Evolutionary conservation across 2,329 filamentous ascomycete species (phyloP).

Genomic region (Fusarium verrucosum): DNA sequence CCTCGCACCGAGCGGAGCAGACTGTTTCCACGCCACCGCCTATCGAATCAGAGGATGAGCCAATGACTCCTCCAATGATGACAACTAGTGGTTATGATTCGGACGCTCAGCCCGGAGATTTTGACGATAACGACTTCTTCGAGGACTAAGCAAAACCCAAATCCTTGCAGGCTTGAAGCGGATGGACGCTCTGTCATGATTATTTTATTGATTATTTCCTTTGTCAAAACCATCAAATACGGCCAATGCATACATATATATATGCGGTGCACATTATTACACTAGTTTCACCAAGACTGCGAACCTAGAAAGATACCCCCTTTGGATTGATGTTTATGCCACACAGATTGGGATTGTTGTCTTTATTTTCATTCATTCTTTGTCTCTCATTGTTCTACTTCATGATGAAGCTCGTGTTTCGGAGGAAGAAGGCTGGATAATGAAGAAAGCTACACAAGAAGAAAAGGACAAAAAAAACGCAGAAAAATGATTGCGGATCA

Average conservation of each 20-base stretch:
- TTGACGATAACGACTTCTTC: conserved; percentile 69
- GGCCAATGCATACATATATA: conserved; percentile 34
- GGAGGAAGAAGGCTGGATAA: conserved; percentile 3
- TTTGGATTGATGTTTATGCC: conserved; percentile 48
- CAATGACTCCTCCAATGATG: conserved; percentile 71
- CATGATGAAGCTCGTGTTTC: conserved; percentile 9
- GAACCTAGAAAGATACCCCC: conserved; percentile 55
- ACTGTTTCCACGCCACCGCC: conserved; percentile 50
- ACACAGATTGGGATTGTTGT: conserved; percentile 42
- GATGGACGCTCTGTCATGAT: conserved; percentile 14
- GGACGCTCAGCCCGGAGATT: conserved; percentile 67
- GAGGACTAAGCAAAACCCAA: conserved; percentile 50
- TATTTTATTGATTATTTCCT: conserved; percentile 37
- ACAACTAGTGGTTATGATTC: conserved; percentile 66
- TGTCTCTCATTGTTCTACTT: conserved; percentile 23
- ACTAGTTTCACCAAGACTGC: conserved; percentile 47
- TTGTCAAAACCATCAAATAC: conserved; percentile 43
- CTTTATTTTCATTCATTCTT: conserved; percentile 15
- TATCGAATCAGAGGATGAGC: conserved; percentile 51
- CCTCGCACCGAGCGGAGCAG: conserved; percentile 41
- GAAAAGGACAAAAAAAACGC: conserved; percentile 7
- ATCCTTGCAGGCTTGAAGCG: conserved; percentile 1
- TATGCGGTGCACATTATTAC: conserved; percentile 41
- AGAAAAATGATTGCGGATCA: conserved; percentile 21
- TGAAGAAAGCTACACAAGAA: conserved; percentile 10